Percentiles rank a stretch among this genome's conserved stretches.
phyloP scores from a whole-genome alignment of 2,329 filamentous ascomycete species.

The Phyllosticta citribraziliensis region DNA sequence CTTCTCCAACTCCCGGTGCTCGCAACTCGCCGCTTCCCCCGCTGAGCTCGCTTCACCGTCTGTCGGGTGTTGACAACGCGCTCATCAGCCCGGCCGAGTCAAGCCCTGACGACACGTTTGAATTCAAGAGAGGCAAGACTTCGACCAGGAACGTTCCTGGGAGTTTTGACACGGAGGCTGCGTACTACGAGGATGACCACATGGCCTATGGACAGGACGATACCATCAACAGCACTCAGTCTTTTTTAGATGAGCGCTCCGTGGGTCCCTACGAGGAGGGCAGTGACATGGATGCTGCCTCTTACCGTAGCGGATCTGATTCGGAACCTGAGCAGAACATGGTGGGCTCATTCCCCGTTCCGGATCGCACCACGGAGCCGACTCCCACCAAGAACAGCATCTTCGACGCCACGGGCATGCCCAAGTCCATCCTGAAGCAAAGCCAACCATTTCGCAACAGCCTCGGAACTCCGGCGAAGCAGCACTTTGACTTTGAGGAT shows the following conservation, averaged over 20 bases:
- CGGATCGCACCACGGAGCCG: slow-evolving; percentile 70
- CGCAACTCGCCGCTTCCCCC: slow-evolving; percentile 20
- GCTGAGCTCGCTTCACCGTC: slow-evolving; percentile 8
- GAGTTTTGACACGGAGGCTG: slow-evolving; percentile 60
- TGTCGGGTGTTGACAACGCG: slow-evolving; percentile 19
- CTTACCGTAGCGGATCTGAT: slow-evolving; percentile 60
- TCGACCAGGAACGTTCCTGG: slow-evolving; percentile 56
- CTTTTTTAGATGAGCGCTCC: slow-evolving; percentile 93
- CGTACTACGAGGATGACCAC: slow-evolving; percentile 47
- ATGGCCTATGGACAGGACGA: slow-evolving; percentile 24
- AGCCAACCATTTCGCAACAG: slow-evolving; percentile 16
- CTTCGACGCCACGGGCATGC: slow-evolving; percentile 27
- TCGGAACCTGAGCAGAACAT: slow-evolving; percentile 60
- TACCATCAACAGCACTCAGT: slow-evolving; percentile 37
- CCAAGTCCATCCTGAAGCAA: slow-evolving; percentile 41
- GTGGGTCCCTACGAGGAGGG: slow-evolving; percentile 57
- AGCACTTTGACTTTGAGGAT: slow-evolving; percentile 51
- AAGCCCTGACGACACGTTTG: slow-evolving; percentile 45
- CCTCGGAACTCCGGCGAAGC: slow-evolving; percentile 45
- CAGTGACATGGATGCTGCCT: slow-evolving; percentile 50
- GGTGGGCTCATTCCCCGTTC: slow-evolving; percentile 67
- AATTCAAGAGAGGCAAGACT: slow-evolving; percentile 41
- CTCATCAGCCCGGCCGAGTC: slow-evolving; percentile 32
- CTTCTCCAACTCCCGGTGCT: slow-evolving; percentile 34
- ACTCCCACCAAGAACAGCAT: slow-evolving; percentile 26